Evolutionary conservation across 2,329 filamentous ascomycete genomes (phyloP).

Genomic region (Pezicula radicicola): DNA sequence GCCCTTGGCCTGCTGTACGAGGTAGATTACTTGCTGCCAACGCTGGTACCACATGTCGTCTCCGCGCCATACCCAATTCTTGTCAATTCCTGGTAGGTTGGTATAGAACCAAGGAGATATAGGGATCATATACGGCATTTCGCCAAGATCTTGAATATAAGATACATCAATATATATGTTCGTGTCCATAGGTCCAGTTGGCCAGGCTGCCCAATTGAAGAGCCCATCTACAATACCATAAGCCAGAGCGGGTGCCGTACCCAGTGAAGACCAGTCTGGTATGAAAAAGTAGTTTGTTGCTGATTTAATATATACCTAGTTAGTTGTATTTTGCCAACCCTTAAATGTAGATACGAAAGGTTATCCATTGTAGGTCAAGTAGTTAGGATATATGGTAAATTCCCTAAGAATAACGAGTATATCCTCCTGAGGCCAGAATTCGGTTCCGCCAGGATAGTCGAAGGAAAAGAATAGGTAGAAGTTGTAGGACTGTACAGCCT

Average conservation of each 20-base stretch:
- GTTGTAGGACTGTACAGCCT: too few species aligned
- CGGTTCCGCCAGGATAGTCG: too few species aligned
- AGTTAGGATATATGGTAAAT: too few species aligned
- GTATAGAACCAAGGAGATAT: slow-evolving; percentile 56
- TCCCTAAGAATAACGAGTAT: too few species aligned
- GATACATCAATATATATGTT: slow-evolving; percentile 1
- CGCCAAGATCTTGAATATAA: not conserved
- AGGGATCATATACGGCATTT: slow-evolving; percentile 25
- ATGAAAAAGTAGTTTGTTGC: slow-evolving; percentile 32
- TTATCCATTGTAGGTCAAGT: slow-evolving; percentile 27
- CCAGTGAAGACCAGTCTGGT: slow-evolving; percentile 33
- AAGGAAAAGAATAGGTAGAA: too few species aligned
- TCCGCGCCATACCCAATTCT: slow-evolving; percentile 60
- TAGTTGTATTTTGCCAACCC: slow-evolving; percentile 33
- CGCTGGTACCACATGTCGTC: slow-evolving; percentile 57
- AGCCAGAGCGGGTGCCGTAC: not conserved
- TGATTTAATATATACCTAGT: slow-evolving; percentile 39
- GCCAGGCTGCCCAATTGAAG: slow-evolving; percentile 37
- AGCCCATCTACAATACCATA: slow-evolving; percentile 22
- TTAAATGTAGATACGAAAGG: slow-evolving; percentile 49
- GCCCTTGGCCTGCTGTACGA: slow-evolving; percentile 21
- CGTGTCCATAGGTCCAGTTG: slow-evolving; percentile 7
- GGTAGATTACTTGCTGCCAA: slow-evolving; percentile 42
- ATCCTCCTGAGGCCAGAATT: too few species aligned
- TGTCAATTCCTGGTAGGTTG: slow-evolving; percentile 34